phyloP scores from a whole-genome alignment of 345 rosid species.

The Gossypium arboreum region DNA sequence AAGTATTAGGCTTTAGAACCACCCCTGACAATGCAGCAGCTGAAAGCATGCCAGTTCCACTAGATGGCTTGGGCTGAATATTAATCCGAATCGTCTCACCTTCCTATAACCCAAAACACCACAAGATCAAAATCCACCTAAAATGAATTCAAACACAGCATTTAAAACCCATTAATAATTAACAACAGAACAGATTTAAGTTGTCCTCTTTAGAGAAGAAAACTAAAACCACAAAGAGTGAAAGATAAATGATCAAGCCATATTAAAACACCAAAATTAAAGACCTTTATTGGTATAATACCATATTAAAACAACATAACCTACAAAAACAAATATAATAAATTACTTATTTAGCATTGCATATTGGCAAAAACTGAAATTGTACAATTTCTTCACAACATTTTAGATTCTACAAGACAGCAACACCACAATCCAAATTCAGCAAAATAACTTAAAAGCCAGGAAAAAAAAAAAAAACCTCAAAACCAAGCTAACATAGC shows the following conservation, averaged over 20 bases:
- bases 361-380: background rate
- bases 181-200: background rate
- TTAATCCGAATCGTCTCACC: conserved; percentile 97
- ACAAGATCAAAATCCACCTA: conserved; percentile 16
- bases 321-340: background rate
- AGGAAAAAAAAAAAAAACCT: background rate
- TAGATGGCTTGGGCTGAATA: conserved; percentile 77
- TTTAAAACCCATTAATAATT: background rate
- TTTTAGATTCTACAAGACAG: background rate
- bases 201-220: background rate
- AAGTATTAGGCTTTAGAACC: conserved; percentile 48
- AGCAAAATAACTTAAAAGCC: background rate
- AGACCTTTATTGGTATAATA: background rate
- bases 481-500: background rate
- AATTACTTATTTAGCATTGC: background rate
- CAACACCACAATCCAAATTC: background rate
- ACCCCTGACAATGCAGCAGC: conserved; percentile 64
- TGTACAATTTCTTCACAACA: background rate
- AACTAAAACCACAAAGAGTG: background rate
- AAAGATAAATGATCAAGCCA: background rate
- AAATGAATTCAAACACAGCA: background rate
- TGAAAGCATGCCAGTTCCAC: conserved; percentile 97
- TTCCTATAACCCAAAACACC: conserved; percentile 52
- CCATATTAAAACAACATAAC: background rate
- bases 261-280: background rate